A percentile compares a stretch with the other conserved stretches of the same genome.
Conservation (phyloP, 1,284 basidiomycete genomes). For the Peniophora sp. region DNA sequence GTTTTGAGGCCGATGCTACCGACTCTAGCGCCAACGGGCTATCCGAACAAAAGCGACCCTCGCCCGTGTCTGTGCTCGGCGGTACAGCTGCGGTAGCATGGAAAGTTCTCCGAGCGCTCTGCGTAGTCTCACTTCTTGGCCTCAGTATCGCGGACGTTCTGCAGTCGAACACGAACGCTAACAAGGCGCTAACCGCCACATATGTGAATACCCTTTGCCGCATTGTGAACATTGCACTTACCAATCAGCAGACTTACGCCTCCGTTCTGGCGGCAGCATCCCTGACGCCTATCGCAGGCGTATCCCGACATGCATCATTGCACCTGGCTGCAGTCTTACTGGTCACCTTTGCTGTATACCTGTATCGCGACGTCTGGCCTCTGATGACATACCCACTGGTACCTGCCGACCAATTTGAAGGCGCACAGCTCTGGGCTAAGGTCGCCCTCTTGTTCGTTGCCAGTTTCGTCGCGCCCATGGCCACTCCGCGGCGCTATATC, state of each 20-base stretch:
- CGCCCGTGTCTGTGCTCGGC: slow-evolving; percentile 8
- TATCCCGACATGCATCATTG: slow-evolving; percentile 8
- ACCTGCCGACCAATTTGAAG: slow-evolving; percentile 32
- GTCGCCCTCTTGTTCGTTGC: slow-evolving; percentile 31
- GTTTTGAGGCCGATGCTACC: not conserved
- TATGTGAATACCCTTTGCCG: slow-evolving; percentile 11
- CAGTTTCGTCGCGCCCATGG: slow-evolving; percentile 34
- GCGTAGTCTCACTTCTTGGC: slow-evolving; percentile 11
- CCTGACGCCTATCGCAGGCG: slow-evolving; percentile 7
- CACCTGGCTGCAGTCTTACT: slow-evolving; percentile 28
- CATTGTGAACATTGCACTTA: not conserved
- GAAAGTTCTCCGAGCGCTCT: slow-evolving; percentile 15
- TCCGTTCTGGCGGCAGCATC: slow-evolving; percentile 15
- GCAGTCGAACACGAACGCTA: not conserved
- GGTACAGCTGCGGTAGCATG: slow-evolving; percentile 18
- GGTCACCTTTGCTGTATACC: slow-evolving; percentile 32
- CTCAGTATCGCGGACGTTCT: slow-evolving; percentile 13
- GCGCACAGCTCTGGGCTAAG: slow-evolving; percentile 26
- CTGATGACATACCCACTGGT: slow-evolving; percentile 30
- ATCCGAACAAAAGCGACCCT: slow-evolving; percentile 1
- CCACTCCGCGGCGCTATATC: slow-evolving; percentile 36
- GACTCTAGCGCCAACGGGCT: slow-evolving; percentile 1
- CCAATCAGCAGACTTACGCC: slow-evolving; percentile 13
- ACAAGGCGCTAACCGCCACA: slow-evolving; percentile 8
- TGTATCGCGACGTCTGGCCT: slow-evolving; percentile 45